These are phyloP conservation scores for Amborella trichopoda DNA, from an alignment of 164 flowering plant genomes.

Conservation along the genomic window DNA sequence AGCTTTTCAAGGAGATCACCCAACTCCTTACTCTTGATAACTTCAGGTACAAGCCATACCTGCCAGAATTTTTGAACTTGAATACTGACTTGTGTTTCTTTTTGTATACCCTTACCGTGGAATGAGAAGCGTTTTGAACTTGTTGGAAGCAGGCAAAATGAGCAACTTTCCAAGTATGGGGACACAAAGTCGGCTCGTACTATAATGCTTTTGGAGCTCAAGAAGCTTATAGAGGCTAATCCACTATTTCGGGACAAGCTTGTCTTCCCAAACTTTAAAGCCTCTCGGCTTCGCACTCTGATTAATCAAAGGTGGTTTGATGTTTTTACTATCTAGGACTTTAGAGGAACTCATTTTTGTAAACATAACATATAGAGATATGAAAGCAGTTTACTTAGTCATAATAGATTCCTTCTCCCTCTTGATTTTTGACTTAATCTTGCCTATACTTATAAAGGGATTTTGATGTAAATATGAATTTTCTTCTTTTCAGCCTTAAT, in stretches of 20 bases:
- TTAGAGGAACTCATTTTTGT: not conserved
- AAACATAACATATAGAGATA: too few species aligned
- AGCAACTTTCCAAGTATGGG: constrained; percentile 67
- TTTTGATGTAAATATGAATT: not conserved
- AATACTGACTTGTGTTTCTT: not conserved
- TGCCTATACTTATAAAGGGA: not conserved
- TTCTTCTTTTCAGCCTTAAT: constrained; percentile 37
- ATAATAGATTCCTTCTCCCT: not conserved
- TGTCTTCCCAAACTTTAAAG: constrained; percentile 37
- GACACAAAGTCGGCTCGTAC: constrained; percentile 60
- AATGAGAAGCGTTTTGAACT: too few species aligned
- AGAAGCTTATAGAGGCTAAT: constrained; percentile 62
- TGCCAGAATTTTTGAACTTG: not conserved
- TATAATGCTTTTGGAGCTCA: constrained; percentile 59
- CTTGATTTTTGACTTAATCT: not conserved
- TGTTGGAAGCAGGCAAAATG: constrained; percentile 51
- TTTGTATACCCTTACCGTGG: not conserved
- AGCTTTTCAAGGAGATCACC: constrained; percentile 60
- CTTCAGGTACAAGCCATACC: constrained; percentile 27
- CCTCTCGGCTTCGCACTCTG: constrained; percentile 1
- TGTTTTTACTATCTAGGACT: not conserved
- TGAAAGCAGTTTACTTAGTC: not conserved
- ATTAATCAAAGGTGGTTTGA: not conserved
- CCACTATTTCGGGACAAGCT: constrained; percentile 67
- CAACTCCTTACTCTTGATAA: constrained; percentile 53